Base-by-base conservation (phyloP, 2,329 filamentous ascomycete genomes). In the Apiospora hydei region DNA sequence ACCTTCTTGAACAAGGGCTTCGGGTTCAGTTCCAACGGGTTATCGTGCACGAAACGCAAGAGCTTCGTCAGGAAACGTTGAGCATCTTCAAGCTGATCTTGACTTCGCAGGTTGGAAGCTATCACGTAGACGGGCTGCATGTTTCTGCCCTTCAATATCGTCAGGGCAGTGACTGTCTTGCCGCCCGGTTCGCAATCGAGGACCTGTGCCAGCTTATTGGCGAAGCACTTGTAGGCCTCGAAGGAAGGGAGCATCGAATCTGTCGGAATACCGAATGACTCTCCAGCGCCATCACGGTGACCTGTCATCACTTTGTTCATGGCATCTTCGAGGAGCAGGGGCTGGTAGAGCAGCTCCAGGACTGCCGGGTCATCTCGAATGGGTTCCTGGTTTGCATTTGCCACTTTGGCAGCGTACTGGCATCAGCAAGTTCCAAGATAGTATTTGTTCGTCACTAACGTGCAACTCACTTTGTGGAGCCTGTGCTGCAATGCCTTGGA, bases 141-240 rank as follows among this genome's bases (percentile, higher is more conserved):
- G 1, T 1, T 6, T 5, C 6, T 18, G 1, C 67, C 46, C 1
- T 67, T 34, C 21, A 73, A 13, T 4, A 73, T 53, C 8, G 72
- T 26, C 8, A 71, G n/a, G 3, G 72, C 67, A 2, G 72, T 71
- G 34, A 73, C 70, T 3, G 72, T 73, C 6, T 30, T n/a, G 10
- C 72, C 72, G 38, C 67, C 69, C 16, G 47, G 34, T 8, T 70
- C 24, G 4, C n/a, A 67, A 38, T 73, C 72, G n/a, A 70, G 71
- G 8, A 57, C 53, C 51, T 70, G 70, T 11, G 72, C 72, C 24
- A 73, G 66, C 38, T 73, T 73, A 46, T 73, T 71, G 7, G 70
- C 44, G 57, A 73, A 71, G 53, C 38, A 66, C 26, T 69, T 67
- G 26, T 71, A 49, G 24, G 43, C 34, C 30, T 71, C 49, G 38